phyloP scores from a whole-genome alignment of 2,329 filamentous ascomycete species.

The Chrysosporium keratinophilum region DNA sequence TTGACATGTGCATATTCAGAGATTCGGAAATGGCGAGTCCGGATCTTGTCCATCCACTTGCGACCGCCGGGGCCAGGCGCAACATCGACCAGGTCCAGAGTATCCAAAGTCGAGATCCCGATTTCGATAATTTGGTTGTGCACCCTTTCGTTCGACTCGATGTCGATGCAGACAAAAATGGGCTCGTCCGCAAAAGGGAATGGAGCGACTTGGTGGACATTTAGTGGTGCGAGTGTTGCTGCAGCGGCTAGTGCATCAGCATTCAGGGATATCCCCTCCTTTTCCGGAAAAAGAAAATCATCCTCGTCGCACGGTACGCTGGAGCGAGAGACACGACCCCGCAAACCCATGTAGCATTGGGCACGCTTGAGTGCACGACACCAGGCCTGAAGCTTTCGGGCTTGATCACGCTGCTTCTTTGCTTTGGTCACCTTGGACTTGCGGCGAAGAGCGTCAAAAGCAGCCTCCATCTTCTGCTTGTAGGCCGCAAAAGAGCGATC shows the following conservation, averaged over 20 bases:
- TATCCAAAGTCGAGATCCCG: constrained; percentile 73
- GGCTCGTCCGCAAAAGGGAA: constrained; percentile 45
- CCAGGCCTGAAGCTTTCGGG: constrained; percentile 44
- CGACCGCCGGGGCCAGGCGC: constrained; percentile 52
- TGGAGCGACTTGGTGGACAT: constrained; percentile 38
- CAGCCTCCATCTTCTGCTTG: constrained; percentile 45
- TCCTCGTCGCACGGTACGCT: constrained; percentile 13
- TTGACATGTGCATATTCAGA: constrained; percentile 54
- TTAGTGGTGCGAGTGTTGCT: constrained; percentile 28
- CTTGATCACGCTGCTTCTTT: constrained; percentile 42
- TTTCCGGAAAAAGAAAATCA: constrained; percentile 20
- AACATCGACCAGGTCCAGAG: constrained; percentile 44
- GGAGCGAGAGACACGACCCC: constrained; percentile 27
- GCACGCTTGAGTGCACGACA: constrained; percentile 50
- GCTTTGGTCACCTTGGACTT: constrained; percentile 41
- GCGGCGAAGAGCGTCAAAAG: constrained; percentile 42
- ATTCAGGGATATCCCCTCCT: constrained; percentile 19
- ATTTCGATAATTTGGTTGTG: constrained; percentile 68
- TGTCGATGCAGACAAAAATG: constrained; percentile 68
- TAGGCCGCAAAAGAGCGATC: constrained; percentile 38
- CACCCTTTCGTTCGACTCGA: constrained; percentile 67
- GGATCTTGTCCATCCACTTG: constrained; percentile 59
- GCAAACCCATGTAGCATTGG: constrained; percentile 62
- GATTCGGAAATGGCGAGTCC: constrained; percentile 65
- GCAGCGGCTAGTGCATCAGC: constrained; percentile 21